These are phyloP conservation scores for Globisporangium uncinulatum DNA, from an alignment of 352 stramenopile genomes.

Conservation along the genomic window DNA sequence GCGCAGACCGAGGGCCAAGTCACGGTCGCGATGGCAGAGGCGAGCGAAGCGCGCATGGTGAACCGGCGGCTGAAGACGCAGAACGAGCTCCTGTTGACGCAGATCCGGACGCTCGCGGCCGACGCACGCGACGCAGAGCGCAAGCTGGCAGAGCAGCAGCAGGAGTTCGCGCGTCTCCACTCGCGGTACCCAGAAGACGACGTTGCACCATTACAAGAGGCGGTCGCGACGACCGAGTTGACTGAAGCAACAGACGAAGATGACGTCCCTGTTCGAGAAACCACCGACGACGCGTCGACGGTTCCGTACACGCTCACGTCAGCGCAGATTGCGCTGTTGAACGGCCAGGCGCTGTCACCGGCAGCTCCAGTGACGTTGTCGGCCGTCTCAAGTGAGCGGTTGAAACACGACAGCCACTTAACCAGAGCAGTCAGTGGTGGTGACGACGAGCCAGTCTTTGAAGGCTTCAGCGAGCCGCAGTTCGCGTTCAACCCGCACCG, in stretches of 20 bases:
- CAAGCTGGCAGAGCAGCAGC: slow-evolving; percentile 30
- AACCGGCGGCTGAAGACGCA: slow-evolving; percentile 79
- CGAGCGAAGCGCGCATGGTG: slow-evolving; percentile 82
- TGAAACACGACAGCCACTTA: background rate
- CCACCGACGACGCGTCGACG: slow-evolving; percentile 9
- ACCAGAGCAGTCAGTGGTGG: background rate
- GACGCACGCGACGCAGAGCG: slow-evolving; percentile 43
- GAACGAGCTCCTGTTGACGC: slow-evolving; percentile 73
- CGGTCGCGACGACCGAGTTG: background rate
- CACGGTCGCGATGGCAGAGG: slow-evolving; percentile 78
- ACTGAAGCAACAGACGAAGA: background rate
- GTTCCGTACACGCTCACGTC: slow-evolving; percentile 67
- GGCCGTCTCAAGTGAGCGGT: background rate
- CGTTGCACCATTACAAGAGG: background rate
- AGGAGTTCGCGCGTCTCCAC: slow-evolving; percentile 20
- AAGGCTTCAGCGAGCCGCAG: background rate
- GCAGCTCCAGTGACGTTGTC: background rate
- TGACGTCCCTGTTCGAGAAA: background rate
- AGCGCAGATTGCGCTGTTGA: slow-evolving; percentile 68
- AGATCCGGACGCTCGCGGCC: slow-evolving; percentile 71
- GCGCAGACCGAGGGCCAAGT: slow-evolving; percentile 71
- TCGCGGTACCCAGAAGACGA: slow-evolving; percentile 11
- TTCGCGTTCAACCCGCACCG: slow-evolving; percentile 33
- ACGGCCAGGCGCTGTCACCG: slow-evolving; percentile 27
- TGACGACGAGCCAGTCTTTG: background rate